Evolutionary conservation across 2,329 filamentous ascomycete genomes (phyloP), one percentile per base, ranked within the genome.

Genomic region (Ophioceras dolichostomum): DNA sequence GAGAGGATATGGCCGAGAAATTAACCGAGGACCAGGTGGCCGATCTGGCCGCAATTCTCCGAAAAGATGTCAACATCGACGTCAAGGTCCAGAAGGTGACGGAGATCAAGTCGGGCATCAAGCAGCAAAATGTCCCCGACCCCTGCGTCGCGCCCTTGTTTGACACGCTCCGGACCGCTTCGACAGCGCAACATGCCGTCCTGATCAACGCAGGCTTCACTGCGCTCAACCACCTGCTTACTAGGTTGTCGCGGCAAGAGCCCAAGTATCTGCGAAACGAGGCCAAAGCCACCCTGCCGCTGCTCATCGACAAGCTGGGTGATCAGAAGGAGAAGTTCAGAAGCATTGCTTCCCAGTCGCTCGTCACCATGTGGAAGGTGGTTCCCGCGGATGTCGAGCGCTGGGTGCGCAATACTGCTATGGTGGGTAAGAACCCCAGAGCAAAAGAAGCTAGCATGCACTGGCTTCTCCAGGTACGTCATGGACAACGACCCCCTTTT

Each of bases 41-140:
- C 41, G 56, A 61, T 48, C 51, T 65, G 33, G 48, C 57, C 36
- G 49, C 52, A 9, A 46, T 62, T 32, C 47, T 65, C 26, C 58
- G 60, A 54, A 65, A 67, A 43, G 76, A 76, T 43, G 65, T 70
- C 24, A 67, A 74, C 5, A 61, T 77, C 42, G 76, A 83, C 47
- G 57, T 65, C 33, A 80, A 80, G 51, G 65, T 79, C 40, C 61
- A 68, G 41, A 67, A 70, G 38, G 74, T 94, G 48, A 83, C 77
- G 41, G 69, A 66, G 50, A 67, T 88, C 59, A 94, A 94, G 61
- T 87, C 83, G 31, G 75, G 78, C 56, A 94, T 94, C 67, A 94
- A 94, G 59, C 87, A 94, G 59, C 81, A 83, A 55, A 87, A 87
- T 63, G 84, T 94, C 32, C 85, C 86, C 42, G 85, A 93, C 46